Evolutionary conservation across 106 monocot species (phyloP).

Genomic region (Dendrobium officinale): DNA sequence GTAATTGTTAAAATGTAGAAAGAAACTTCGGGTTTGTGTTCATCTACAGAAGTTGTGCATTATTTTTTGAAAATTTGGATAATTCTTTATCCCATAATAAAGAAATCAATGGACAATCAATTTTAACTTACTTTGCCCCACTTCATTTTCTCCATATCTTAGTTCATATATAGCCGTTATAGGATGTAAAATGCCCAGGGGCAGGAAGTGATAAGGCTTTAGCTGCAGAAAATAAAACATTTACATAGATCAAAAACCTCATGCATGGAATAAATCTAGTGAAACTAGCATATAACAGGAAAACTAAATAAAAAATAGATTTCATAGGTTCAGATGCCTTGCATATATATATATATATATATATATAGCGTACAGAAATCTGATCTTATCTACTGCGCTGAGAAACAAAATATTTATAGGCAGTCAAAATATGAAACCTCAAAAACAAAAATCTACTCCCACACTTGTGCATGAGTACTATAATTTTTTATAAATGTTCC

Average conservation of each 20-base stretch:
- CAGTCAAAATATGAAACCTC: neutral
- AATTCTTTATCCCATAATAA: neutral
- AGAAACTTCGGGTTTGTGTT: neutral
- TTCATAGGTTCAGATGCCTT: neutral
- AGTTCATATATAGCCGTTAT: conserved; percentile 79
- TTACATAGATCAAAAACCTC: conserved; percentile 1
- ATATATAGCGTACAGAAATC: neutral
- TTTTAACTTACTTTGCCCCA: conserved; percentile 59
- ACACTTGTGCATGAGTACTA: no score
- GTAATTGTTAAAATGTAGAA: neutral
- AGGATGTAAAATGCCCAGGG: conserved; percentile 77
- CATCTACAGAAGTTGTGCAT: neutral
- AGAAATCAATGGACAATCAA: neutral
- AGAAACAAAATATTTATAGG: neutral
- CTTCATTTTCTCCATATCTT: conserved; percentile 75
- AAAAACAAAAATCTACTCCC: neutral
- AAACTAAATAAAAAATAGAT: neutral
- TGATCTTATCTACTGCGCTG: neutral
- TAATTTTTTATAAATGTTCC: no score
- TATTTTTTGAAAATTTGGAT: neutral
- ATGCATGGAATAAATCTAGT: neutral
- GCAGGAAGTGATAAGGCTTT: conserved; percentile 69
- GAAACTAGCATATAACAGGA: neutral
- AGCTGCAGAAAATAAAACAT: conserved; percentile 42
- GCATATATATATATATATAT: neutral